These are phyloP conservation scores for Alisma plantagoaquatica DNA, from an alignment of 106 monocot species.

Conservation along the genomic window DNA sequence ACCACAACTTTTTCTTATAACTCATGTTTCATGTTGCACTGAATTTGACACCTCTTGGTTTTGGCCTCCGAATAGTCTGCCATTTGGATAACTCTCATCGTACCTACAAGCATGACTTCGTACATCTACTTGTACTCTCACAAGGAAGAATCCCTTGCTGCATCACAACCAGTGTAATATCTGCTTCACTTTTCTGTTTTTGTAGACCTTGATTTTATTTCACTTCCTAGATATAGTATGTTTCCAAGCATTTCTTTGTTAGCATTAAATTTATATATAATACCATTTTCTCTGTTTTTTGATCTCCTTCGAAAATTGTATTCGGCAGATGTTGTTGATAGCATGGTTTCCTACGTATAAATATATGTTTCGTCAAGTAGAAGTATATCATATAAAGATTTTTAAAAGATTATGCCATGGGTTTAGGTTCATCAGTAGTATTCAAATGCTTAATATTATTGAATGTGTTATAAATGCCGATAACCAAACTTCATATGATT, in stretches of 20 bases:
- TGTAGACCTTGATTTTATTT: not conserved
- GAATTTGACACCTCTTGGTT: constrained; percentile 1
- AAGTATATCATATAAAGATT: too few relatives aligned
- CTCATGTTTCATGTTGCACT: not conserved
- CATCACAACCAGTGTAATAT: constrained; percentile 90
- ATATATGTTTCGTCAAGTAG: too few relatives aligned
- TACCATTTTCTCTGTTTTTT: too few relatives aligned
- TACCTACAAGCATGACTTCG: constrained; percentile 77
- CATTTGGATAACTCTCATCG: constrained; percentile 77
- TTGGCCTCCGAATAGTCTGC: constrained; percentile 63
- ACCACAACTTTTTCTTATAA: too few relatives aligned
- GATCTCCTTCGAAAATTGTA: too few relatives aligned
- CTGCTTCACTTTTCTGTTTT: constrained; percentile 10
- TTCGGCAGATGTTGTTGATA: too few relatives aligned
- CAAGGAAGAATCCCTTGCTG: constrained; percentile 82
- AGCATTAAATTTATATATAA: too few relatives aligned
- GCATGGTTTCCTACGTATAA: too few relatives aligned
- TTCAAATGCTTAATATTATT: not conserved
- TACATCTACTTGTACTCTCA: constrained; percentile 89
- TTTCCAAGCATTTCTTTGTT: too few relatives aligned
- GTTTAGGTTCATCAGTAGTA: too few relatives aligned
- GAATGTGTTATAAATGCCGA: not conserved
- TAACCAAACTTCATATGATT: not conserved
- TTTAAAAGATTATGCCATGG: too few relatives aligned
- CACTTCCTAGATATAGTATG: too few relatives aligned